Conservation (phyloP, 2,329 filamentous ascomycete species). For the Botrytis byssoidea region DNA sequence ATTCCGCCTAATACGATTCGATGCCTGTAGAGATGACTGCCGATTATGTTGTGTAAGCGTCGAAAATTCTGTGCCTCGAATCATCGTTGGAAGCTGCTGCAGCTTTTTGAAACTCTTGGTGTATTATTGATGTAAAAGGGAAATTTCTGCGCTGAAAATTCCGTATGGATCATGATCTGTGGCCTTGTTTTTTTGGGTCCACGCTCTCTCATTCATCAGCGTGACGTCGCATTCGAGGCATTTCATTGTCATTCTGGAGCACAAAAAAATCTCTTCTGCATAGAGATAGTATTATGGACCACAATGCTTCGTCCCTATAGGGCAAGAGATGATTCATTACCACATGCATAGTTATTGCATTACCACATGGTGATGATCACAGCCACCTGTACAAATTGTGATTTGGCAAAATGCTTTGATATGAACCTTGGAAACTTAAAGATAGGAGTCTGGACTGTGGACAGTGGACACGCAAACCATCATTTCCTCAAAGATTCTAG, state of each 20-base stretch:
- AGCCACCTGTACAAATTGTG: background rate
- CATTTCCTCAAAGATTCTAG: background rate
- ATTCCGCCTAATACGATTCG: background rate
- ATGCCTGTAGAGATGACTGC: background rate
- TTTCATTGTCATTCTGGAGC: constrained; percentile 9
- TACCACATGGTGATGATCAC: background rate
- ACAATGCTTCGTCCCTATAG: constrained; percentile 6
- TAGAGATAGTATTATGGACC: constrained; percentile 6
- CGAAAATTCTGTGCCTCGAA: background rate
- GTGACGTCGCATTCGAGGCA: constrained; percentile 5
- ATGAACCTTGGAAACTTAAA: background rate
- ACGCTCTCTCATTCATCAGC: background rate
- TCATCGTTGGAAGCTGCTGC: background rate
- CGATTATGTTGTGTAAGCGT: background rate
- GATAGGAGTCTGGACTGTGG: constrained; percentile 9
- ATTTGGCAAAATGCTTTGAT: background rate
- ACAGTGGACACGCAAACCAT: constrained; percentile 3
- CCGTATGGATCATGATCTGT: background rate
- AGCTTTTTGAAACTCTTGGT: background rate
- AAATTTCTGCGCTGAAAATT: background rate
- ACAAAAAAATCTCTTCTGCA: constrained; percentile 12
- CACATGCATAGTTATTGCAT: constrained; percentile 1
- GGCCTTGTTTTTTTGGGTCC: background rate
- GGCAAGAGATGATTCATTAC: constrained; percentile 2
- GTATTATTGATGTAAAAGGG: constrained; percentile 2